Evolutionary conservation across 2,329 filamentous ascomycete species (phyloP).

Genomic region (Bipolaris bicolor): DNA sequence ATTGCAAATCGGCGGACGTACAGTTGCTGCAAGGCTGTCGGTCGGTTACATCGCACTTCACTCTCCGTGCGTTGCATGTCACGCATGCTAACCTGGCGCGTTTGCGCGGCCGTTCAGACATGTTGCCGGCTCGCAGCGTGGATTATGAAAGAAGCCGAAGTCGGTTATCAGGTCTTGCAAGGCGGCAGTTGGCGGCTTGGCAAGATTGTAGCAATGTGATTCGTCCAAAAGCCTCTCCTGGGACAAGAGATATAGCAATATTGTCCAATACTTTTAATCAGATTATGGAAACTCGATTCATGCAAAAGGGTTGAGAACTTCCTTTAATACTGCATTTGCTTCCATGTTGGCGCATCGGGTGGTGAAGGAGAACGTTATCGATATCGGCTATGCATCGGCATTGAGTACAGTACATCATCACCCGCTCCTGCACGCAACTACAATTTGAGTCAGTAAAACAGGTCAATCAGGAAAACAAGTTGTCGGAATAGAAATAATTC

Average conservation of each 20-base stretch:
- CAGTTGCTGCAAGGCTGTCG: conserved; percentile 54
- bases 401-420: not conserved
- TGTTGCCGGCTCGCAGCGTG: conserved; percentile 17
- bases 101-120: conserved; percentile 32
- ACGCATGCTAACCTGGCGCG: conserved; percentile 54
- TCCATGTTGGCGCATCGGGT: not conserved
- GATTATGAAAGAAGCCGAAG: conserved; percentile 27
- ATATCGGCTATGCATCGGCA: conserved; percentile 30
- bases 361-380: conserved; percentile 13
- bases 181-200: conserved; percentile 18
- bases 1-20: conserved; percentile 44
- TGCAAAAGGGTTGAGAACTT: too few relatives aligned
- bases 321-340: not conserved
- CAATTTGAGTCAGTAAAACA: not conserved
- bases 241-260: too few relatives aligned
- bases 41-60: conserved; percentile 56
- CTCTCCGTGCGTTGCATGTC: conserved; percentile 54
- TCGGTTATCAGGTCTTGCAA: conserved; percentile 30
- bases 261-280: not conserved
- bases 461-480: too few relatives aligned
- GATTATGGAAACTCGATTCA: too few relatives aligned
- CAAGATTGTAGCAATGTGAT: not conserved
- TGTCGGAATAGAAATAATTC: too few relatives aligned
- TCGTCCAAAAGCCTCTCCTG: not conserved
- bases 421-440: not conserved